phyloP scores from a whole-genome alignment of 495 filamentous ascomycete genomes.

The Aspergillus wentii region DNA sequence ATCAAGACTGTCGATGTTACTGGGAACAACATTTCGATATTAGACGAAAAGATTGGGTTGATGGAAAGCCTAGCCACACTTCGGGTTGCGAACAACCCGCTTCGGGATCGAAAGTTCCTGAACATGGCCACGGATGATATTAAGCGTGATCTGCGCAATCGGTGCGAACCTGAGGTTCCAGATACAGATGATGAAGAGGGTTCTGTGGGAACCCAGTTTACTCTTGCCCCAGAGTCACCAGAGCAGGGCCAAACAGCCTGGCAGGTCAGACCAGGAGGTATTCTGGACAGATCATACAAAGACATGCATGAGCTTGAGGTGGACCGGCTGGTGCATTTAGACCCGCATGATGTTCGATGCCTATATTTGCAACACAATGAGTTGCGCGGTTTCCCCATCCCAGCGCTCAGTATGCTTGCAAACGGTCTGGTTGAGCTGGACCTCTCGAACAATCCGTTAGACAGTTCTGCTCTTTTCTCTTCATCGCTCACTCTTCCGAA shows the following conservation, averaged over 20 bases:
- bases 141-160: slow-evolving; percentile 67
- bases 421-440: slow-evolving; percentile 68
- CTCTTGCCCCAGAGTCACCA: slow-evolving; percentile 37
- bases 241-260: slow-evolving; percentile 31
- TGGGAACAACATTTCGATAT: slow-evolving; percentile 68
- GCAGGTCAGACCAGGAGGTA: slow-evolving; percentile 63
- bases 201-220: slow-evolving; percentile 42
- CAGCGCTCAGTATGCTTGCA: slow-evolving; percentile 60
- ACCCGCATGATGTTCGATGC: slow-evolving; percentile 42
- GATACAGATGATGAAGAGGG: slow-evolving; percentile 40
- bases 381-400: slow-evolving; percentile 59
- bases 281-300: slow-evolving; percentile 68
- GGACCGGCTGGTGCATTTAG: slow-evolving; percentile 41
- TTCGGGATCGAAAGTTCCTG: slow-evolving; percentile 80
- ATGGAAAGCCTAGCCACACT: slow-evolving; percentile 76
- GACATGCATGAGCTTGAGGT: slow-evolving; percentile 46
- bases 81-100: slow-evolving; percentile 76
- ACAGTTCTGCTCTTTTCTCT: slow-evolving; percentile 54
- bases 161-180: slow-evolving; percentile 55
- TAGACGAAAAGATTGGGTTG: slow-evolving; percentile 72
- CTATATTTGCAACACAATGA: slow-evolving; percentile 74
- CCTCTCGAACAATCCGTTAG: slow-evolving; percentile 73
- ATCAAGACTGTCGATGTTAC: slow-evolving; percentile 76
- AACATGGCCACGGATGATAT: slow-evolving; percentile 75
- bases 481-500: slow-evolving; percentile 59